Evolutionary conservation across 139 green algal species (phyloP).

Genomic region (Chlamydomonas asymmetrica): DNA sequence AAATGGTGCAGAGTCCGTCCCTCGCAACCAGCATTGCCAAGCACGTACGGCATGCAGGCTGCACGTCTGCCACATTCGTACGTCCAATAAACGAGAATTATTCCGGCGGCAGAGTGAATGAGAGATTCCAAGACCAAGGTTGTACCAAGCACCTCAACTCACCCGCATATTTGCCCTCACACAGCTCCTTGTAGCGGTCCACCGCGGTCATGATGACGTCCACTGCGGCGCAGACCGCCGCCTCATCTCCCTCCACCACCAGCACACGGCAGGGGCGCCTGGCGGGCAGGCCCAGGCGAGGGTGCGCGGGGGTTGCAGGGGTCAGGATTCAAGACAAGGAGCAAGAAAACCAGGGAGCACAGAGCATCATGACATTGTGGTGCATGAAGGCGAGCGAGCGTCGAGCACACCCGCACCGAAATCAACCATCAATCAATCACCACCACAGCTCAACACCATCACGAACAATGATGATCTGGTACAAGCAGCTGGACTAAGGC

Average conservation of each 20-base stretch:
- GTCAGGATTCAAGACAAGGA: too few relatives aligned
- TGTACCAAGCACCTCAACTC: slow-evolving; percentile 1
- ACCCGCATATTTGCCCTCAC: slow-evolving; percentile 72
- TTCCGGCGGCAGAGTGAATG: neutral
- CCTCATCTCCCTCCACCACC: slow-evolving; percentile 52
- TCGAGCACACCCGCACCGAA: too few relatives aligned
- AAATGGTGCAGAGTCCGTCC: neutral
- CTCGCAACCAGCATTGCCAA: neutral
- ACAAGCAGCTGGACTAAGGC: too few relatives aligned
- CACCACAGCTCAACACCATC: too few relatives aligned
- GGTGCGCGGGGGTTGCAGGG: too few relatives aligned
- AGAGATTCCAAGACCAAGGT: neutral
- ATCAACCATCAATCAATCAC: too few relatives aligned
- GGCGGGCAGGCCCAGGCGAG: too few relatives aligned
- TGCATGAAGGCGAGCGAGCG: too few relatives aligned
- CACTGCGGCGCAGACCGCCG: slow-evolving; percentile 46
- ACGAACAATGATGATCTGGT: too few relatives aligned
- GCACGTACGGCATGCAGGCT: neutral
- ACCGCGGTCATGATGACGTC: slow-evolving; percentile 67
- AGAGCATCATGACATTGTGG: too few relatives aligned
- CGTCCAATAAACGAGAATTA: neutral
- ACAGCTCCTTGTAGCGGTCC: slow-evolving; percentile 90
- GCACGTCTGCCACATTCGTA: neutral
- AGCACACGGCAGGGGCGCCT: slow-evolving; percentile 57
- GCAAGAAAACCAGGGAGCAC: too few relatives aligned